Percentiles rank a stretch among this genome's conserved stretches.
These are phyloP conservation scores for Plasmodium relictum DNA, from an alignment of 169 alveolate genomes.

Conservation along the genomic window DNA sequence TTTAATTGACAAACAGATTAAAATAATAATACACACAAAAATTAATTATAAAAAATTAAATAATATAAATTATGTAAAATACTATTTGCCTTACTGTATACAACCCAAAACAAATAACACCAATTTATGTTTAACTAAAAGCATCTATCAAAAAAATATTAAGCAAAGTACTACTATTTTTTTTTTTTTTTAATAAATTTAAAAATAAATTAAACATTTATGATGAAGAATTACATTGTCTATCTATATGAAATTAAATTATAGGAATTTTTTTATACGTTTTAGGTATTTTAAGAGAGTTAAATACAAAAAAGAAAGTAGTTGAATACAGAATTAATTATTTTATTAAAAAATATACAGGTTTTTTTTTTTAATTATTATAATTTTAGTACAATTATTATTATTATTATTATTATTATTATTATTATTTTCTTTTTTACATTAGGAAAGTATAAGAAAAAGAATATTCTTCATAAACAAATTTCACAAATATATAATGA, in stretches of 20 bases:
- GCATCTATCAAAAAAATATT: conserved; percentile 12
- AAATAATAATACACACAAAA: conserved; percentile 27
- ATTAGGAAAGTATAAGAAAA: conserved; percentile 34
- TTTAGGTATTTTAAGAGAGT: conserved; percentile 59
- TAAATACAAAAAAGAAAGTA: conserved; percentile 24
- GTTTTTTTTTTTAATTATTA: conserved; percentile 1
- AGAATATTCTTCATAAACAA: conserved; percentile 27
- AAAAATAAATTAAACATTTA: background rate
- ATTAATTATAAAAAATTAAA: conserved; percentile 24
- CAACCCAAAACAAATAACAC: conserved; percentile 74
- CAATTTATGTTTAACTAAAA: conserved; percentile 14
- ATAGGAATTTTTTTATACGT: background rate
- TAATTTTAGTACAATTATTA: background rate
- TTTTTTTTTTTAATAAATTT: background rate
- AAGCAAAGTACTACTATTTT: conserved; percentile 40
- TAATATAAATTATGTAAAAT: conserved; percentile 53
- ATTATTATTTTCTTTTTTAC: background rate
- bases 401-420: background rate
- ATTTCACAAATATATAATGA: conserved; percentile 34
- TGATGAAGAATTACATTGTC: background rate
- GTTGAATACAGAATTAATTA: conserved; percentile 20
- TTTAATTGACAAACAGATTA: conserved; percentile 25
- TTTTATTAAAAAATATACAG: conserved; percentile 56
- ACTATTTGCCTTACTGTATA: conserved; percentile 60
- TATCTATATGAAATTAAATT: background rate